These are phyloP conservation scores for Solanum etuberosum DNA, from an alignment of 257 asterid genomes.

Conservation along the genomic window DNA sequence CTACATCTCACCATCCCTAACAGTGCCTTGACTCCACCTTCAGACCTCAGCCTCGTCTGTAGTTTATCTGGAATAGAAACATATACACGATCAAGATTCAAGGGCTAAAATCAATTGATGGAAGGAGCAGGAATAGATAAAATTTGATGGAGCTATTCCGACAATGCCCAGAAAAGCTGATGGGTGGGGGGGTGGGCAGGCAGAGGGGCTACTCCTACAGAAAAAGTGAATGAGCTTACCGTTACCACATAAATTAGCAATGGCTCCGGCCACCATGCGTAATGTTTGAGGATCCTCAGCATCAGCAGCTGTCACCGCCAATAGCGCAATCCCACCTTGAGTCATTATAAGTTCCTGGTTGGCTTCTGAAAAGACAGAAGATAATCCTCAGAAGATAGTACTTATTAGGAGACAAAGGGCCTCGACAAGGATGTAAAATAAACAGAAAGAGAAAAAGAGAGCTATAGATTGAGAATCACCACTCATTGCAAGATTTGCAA, in stretches of 20 bases:
- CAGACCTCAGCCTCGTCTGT: slow-evolving; percentile 84
- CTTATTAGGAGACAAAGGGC: not conserved
- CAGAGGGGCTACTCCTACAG: not conserved
- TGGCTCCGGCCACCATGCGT: slow-evolving; percentile 99
- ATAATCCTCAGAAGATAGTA: not conserved
- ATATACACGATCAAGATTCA: not conserved
- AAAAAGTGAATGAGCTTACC: slow-evolving; percentile 36
- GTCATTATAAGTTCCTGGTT: slow-evolving; percentile 97
- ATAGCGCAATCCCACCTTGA: slow-evolving; percentile 79
- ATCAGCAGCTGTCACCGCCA: slow-evolving; percentile 85
- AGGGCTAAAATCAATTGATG: not conserved
- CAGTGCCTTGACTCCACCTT: slow-evolving; percentile 95
- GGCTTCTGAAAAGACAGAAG: slow-evolving; percentile 41
- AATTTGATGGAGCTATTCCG: not conserved
- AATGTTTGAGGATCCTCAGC: slow-evolving; percentile 99
- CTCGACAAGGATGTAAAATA: not conserved
- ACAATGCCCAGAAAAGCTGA: not conserved
- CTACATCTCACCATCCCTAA: slow-evolving; percentile 96
- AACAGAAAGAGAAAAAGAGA: not conserved
- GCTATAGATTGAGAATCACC: slow-evolving; percentile 28
- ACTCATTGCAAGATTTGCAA: slow-evolving; percentile 99
- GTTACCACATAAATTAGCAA: slow-evolving; percentile 96
- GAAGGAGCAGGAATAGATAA: not conserved
- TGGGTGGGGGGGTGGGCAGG: not conserved
- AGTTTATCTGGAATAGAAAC: slow-evolving; percentile 53